phyloP scores from a whole-genome alignment of 306 rosid species.

The Casuarina equisetifolia region DNA sequence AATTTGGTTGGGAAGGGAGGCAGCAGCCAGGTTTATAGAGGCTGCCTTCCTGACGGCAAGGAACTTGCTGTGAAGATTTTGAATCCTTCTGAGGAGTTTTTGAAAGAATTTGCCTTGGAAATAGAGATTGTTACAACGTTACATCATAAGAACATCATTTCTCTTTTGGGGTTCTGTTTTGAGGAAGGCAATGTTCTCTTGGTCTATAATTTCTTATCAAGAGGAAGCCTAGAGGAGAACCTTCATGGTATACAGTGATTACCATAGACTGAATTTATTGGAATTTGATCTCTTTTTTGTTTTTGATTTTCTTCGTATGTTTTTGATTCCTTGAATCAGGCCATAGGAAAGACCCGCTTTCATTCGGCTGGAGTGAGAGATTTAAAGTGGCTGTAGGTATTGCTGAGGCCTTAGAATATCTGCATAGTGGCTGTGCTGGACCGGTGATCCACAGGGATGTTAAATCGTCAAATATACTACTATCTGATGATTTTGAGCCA shows the following conservation, averaged over 20 bases:
- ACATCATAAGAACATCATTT: conserved; percentile 79
- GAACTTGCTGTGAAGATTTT: conserved; percentile 94
- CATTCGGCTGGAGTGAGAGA: conserved; percentile 88
- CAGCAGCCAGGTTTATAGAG: conserved; percentile 85
- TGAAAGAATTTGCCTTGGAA: conserved; percentile 77
- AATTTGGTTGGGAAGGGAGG: conserved; percentile 95
- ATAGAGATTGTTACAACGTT: conserved; percentile 84
- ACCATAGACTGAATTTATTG: not conserved
- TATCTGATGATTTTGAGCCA: conserved; percentile 91
- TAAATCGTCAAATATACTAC: conserved; percentile 78
- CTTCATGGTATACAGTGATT: conserved; percentile 60
- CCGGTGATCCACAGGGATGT: conserved; percentile 89
- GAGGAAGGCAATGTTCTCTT: conserved; percentile 80
- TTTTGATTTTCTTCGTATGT: conserved; percentile 10
- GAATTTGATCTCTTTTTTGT: not conserved
- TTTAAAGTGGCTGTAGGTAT: conserved; percentile 84
- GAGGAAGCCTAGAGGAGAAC: conserved; percentile 99
- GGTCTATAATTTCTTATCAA: conserved; percentile 84
- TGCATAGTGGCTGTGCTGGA: conserved; percentile 60
- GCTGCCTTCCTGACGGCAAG: conserved; percentile 81
- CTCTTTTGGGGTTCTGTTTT: conserved; percentile 89
- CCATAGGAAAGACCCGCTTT: conserved; percentile 51
- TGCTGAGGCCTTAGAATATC: conserved; percentile 88
- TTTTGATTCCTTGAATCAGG: conserved; percentile 46
- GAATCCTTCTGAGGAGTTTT: conserved; percentile 75